phyloP scores from a whole-genome alignment of 2,329 filamentous ascomycete genomes.

The Fusarium zealandicum region DNA sequence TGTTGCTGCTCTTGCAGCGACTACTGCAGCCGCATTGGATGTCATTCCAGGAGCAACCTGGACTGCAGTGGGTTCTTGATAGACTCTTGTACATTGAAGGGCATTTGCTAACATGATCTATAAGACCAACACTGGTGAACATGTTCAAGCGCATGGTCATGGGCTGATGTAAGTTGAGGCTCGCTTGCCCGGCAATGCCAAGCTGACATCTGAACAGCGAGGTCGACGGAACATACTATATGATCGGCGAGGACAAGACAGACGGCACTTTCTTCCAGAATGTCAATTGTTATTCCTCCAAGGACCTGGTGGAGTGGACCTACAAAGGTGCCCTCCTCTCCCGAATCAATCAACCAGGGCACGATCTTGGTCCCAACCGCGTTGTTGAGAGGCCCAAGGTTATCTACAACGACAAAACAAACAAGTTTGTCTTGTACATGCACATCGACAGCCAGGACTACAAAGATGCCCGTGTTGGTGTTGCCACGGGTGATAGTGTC shows the following conservation, averaged over 20 bases:
- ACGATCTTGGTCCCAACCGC: conserved; percentile 66
- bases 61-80: conserved; percentile 48
- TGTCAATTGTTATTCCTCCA: conserved; percentile 72
- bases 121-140: conserved; percentile 56
- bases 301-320: conserved; percentile 69
- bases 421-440: conserved; percentile 73
- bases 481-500: conserved; percentile 65
- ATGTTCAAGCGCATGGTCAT: conserved; percentile 72
- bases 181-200: not conserved
- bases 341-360: conserved; percentile 48
- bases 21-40: conserved; percentile 38
- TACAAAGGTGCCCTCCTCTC: conserved; percentile 67
- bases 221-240: conserved; percentile 66
- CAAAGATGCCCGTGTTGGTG: conserved; percentile 68
- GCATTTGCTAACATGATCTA: not conserved
- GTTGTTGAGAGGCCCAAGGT: conserved; percentile 74
- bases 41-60: conserved; percentile 55
- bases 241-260: conserved; percentile 74
- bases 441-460: conserved; percentile 71
- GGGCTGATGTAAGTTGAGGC: conserved; percentile 59
- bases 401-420: conserved; percentile 69
- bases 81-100: accelerated
- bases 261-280: conserved; percentile 67
- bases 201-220: conserved; percentile 10
- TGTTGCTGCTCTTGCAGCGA: not conserved